These are phyloP conservation scores for Quercus phellos DNA, from an alignment of 331 rosid species.

Conservation along the genomic window DNA sequence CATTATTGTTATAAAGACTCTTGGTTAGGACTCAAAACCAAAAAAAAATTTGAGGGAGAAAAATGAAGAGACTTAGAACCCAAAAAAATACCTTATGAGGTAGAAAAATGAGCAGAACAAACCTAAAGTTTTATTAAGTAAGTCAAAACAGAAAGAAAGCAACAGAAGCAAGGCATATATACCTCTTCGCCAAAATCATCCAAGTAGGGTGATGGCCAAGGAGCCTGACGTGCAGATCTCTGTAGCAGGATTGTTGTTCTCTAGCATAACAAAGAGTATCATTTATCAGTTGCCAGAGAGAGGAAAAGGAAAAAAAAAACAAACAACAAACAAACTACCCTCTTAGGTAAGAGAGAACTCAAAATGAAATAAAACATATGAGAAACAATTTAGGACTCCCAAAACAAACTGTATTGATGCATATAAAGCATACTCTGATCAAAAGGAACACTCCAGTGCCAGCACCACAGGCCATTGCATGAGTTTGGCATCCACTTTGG, in stretches of 20 bases:
- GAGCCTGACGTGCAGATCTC: conserved; percentile 94
- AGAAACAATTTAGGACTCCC: neutral
- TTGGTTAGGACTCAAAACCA: neutral
- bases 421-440: conserved; percentile 52
- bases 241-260: conserved; percentile 79
- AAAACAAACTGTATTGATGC: neutral
- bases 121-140: neutral
- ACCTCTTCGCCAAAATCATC: conserved; percentile 99
- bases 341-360: neutral
- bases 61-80: neutral
- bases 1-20: neutral
- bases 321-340: neutral
- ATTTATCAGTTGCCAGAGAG: neutral
- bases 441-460: conserved; percentile 89
- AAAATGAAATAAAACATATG: neutral
- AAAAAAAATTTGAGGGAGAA: no score
- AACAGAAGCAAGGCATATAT: conserved; percentile 12
- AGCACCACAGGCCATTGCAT: conserved; percentile 85
- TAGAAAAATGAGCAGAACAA: neutral
- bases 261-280: conserved; percentile 34
- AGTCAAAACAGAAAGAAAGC: neutral
- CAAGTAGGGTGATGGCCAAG: conserved; percentile 95
- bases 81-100: no score
- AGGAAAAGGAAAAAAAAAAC: conserved; percentile 2
- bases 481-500: conserved; percentile 86